A percentile compares a stretch with the other conserved stretches of the same genome.
phyloP scores from a whole-genome alignment of 2,329 filamentous ascomycete species.

The Hypoxylon sp. region DNA sequence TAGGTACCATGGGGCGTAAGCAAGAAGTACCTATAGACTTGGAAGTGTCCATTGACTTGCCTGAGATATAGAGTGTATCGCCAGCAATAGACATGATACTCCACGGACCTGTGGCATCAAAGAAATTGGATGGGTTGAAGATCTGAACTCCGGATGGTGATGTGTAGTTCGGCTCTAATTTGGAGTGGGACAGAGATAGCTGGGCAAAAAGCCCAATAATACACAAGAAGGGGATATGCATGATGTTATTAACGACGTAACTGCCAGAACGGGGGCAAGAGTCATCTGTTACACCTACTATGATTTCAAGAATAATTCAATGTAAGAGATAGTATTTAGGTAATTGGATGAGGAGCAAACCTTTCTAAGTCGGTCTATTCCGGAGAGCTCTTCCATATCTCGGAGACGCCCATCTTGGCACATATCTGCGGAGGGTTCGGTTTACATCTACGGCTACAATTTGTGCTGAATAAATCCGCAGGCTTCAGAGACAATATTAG shows the following conservation, averaged over 20 bases:
- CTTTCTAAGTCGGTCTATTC: not conserved
- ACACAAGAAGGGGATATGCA: conserved; percentile 15
- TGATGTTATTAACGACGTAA: not conserved
- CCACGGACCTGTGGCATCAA: conserved; percentile 51
- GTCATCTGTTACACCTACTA: not conserved
- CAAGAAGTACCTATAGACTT: not conserved
- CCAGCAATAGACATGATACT: conserved; percentile 53
- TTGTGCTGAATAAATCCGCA: not conserved
- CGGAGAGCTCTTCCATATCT: conserved; percentile 4
- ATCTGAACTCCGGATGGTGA: conserved; percentile 51
- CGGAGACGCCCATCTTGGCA: conserved; percentile 13
- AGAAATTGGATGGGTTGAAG: conserved; percentile 51
- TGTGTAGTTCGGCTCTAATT: conserved; percentile 49
- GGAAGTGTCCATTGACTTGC: conserved; percentile 20
- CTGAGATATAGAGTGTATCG: conserved; percentile 53
- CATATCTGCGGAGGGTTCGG: conserved; percentile 18
- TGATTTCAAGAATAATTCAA: not conserved
- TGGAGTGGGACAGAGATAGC: conserved; percentile 19
- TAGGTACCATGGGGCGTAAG: not conserved
- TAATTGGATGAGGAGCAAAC: not conserved
- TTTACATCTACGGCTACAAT: not conserved
- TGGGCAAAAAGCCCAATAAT: conserved; percentile 20
- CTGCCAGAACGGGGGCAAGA: not conserved
- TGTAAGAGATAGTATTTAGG: not conserved
- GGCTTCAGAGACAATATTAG: not conserved